These are phyloP conservation scores for Elaphomyces granulatus DNA, from an alignment of 495 filamentous ascomycete species.

Conservation along the genomic window DNA sequence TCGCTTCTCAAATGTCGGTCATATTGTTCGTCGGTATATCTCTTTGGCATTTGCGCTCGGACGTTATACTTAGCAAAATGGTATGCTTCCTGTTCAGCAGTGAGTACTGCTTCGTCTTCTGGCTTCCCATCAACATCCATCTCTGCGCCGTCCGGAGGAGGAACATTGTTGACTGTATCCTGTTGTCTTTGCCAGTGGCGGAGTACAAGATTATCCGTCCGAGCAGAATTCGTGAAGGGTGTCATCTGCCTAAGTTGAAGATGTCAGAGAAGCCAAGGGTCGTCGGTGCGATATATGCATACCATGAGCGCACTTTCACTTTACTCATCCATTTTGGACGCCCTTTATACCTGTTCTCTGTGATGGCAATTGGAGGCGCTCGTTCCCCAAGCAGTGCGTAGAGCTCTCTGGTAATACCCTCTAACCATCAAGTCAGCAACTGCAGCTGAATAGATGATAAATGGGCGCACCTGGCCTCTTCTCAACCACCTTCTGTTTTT, in stretches of 20 bases:
- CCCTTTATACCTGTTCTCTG: conserved; percentile 51
- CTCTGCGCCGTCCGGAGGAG: conserved; percentile 26
- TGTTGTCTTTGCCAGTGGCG: conserved; percentile 48
- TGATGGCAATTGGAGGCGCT: conserved; percentile 53
- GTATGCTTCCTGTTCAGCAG: conserved; percentile 30
- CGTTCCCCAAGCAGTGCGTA: conserved; percentile 51
- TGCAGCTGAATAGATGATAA: conserved; percentile 21
- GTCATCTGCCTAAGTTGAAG: conserved; percentile 44
- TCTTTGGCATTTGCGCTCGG: conserved; percentile 49
- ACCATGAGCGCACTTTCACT: conserved; percentile 39
- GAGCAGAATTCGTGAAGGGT: conserved; percentile 45
- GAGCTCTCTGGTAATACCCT: conserved; percentile 57
- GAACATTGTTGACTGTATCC: conserved; percentile 20
- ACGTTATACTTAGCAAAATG: conserved; percentile 72
- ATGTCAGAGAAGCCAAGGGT: conserved; percentile 41
- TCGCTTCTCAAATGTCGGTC: conserved; percentile 51
- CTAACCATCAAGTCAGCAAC: conserved; percentile 33
- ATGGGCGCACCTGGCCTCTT: conserved; percentile 50
- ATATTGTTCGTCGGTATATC: conserved; percentile 78
- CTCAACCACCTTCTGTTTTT: conserved; percentile 61
- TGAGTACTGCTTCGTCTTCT: conserved; percentile 25
- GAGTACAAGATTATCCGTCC: conserved; percentile 41
- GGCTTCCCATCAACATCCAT: conserved; percentile 28
- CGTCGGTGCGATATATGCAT: conserved; percentile 5
- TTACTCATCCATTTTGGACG: conserved; percentile 45